Evolutionary conservation across 1,284 basidiomycete species (phyloP).

Genomic region (Naganishia sp.): DNA sequence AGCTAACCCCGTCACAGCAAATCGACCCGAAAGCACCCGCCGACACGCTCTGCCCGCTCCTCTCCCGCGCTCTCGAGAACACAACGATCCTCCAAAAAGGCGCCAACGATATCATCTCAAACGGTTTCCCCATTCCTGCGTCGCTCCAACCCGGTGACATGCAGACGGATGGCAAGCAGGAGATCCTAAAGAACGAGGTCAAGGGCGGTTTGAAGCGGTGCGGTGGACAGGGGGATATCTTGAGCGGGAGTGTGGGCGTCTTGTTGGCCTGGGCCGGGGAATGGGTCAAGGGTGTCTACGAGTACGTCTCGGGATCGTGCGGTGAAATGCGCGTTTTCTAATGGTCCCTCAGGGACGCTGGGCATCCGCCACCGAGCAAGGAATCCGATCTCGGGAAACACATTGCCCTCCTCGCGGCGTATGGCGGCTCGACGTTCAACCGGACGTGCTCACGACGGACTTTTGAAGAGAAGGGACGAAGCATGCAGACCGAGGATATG

Average conservation of each 20-base stretch:
- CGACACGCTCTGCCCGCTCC: constrained; percentile 60
- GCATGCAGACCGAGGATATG: constrained; percentile 88
- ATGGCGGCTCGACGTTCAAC: constrained; percentile 86
- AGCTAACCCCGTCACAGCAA: constrained; percentile 51
- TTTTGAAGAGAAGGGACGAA: constrained; percentile 72
- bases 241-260: constrained; percentile 82
- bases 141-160: constrained; percentile 35
- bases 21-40: constrained; percentile 53
- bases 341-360: constrained; percentile 38
- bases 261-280: constrained; percentile 93
- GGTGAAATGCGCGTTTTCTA: not conserved
- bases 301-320: constrained; percentile 51
- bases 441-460: constrained; percentile 75
- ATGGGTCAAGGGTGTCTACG: constrained; percentile 78
- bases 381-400: constrained; percentile 56
- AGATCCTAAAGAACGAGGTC: constrained; percentile 65
- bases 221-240: constrained; percentile 92
- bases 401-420: constrained; percentile 79
- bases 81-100: constrained; percentile 94
- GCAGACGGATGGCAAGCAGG: constrained; percentile 33
- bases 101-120: constrained; percentile 59
- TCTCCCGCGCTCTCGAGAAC: constrained; percentile 76
- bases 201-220: constrained; percentile 86
- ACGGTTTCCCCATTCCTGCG: constrained; percentile 46
- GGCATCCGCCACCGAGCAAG: constrained; percentile 61